Base-by-base conservation (phyloP, 75 land plant genomes). In the Isoetes taiwanensis region DNA sequence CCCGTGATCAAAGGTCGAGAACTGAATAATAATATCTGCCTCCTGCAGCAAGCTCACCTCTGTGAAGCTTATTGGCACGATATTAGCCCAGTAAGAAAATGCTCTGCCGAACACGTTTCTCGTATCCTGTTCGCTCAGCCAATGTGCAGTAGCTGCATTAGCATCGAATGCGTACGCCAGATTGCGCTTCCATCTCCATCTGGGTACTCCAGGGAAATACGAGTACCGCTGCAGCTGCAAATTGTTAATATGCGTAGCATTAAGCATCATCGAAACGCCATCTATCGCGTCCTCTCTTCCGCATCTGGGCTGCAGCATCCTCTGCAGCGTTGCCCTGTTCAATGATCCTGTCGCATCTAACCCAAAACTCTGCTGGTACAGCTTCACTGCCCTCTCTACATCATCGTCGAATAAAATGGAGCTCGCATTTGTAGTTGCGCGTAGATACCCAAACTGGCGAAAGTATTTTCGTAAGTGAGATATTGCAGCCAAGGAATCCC, bases 1-100 rank as follows among this genome's bases (percentile, higher is more conserved):
- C 23, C 79, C 85, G 67, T 85, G 85, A 34, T 69, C 69, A 6
- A 69, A 66, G 16, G 27, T 6, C 61, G 20, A 71, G 43, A 77
- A 84, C 28, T 59, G 72, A 19, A 84, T 74, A 43, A n/a, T 58
- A 12, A 84, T 57, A 43, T 84, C 81, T 8, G 88, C 76, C 0
- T 19, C 11, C 0, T 6, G 2, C 28, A 23, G 58, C 28, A 55
- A 29, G 5, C 32, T 42, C 1, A 56, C 64, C 61, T 64, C 72
- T 0, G 74, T 61, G 74, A 84, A 84, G 0, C 50, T 75, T 16
- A 84, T 20, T 19, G 73, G 54, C 21, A 66, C 69, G n/a, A 75
- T 78, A 0, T 54, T 59, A 0, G 80, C 54, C 88, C 88, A 84
- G 2, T 58, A 41, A 14, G 24, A 54, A 66, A 84, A 80, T 26